A percentile compares a stretch with the other conserved stretches of the same genome.
These are phyloP conservation scores for Geotrichum siamense DNA, from an alignment of 1,139 yeast genomes.

Conservation along the genomic window DNA sequence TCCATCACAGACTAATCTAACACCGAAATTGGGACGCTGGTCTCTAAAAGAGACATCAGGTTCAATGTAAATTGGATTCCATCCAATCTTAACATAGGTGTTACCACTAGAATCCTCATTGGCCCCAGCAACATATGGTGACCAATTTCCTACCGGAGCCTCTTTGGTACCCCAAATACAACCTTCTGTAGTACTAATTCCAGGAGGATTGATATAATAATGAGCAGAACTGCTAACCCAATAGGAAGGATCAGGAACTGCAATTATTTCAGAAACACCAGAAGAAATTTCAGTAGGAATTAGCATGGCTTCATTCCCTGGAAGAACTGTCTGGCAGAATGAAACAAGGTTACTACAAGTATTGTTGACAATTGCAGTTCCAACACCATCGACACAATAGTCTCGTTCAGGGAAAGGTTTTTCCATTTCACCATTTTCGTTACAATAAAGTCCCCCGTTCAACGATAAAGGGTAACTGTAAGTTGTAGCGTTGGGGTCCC, in stretches of 20 bases:
- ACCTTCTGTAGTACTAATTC: constrained; percentile 72
- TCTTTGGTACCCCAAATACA: constrained; percentile 75
- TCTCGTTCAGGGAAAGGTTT: constrained; percentile 53
- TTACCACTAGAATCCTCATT: constrained; percentile 61
- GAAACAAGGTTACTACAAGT: constrained; percentile 48
- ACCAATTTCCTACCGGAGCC: constrained; percentile 78
- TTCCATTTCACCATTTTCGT: constrained; percentile 57
- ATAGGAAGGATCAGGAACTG: constrained; percentile 73
- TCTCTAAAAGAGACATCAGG: constrained; percentile 46
- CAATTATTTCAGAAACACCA: constrained; percentile 46
- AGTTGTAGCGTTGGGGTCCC: constrained; percentile 63
- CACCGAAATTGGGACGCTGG: constrained; percentile 58
- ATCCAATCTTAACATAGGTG: constrained; percentile 77
- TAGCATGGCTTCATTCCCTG: constrained; percentile 91
- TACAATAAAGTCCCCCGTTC: constrained; percentile 77
- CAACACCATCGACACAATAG: constrained; percentile 68
- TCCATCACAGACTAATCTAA: constrained; percentile 63
- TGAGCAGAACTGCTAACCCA: constrained; percentile 70
- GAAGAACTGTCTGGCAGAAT: constrained; percentile 86
- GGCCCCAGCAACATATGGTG: constrained; percentile 90
- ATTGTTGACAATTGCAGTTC: constrained; percentile 59
- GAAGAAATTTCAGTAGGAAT: constrained; percentile 65
- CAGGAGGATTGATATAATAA: constrained; percentile 81
- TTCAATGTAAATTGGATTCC: constrained; percentile 82
- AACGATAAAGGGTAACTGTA: constrained; percentile 79